Evolutionary conservation across 1,284 basidiomycete genomes (phyloP).

Genomic region (Puccinia triticina): DNA sequence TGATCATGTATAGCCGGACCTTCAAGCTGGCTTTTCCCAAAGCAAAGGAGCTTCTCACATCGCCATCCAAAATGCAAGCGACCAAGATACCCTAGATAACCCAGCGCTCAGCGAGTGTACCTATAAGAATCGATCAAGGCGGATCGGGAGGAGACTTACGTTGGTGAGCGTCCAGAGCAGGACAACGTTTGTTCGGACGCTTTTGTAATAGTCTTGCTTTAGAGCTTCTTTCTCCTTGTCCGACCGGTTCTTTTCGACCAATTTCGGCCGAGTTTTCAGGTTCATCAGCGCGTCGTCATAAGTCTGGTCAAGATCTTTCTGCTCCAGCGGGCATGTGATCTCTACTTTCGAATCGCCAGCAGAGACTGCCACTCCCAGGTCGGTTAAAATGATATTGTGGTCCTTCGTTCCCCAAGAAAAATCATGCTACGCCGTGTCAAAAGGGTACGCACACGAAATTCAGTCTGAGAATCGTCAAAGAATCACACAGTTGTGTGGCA

Average conservation of each 20-base stretch:
- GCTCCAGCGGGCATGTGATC: constrained; percentile 80
- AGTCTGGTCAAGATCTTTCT: constrained; percentile 81
- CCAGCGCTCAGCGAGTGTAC: constrained; percentile 52
- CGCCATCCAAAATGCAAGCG: constrained; percentile 72
- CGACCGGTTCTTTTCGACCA: constrained; percentile 58
- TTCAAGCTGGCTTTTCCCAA: constrained; percentile 48
- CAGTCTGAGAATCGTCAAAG: not conserved
- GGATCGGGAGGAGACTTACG: constrained; percentile 60
- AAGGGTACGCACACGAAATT: not conserved
- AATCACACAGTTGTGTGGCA: not conserved
- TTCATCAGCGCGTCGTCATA: constrained; percentile 88
- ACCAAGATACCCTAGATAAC: constrained; percentile 71
- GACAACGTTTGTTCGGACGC: constrained; percentile 86
- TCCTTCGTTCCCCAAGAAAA: constrained; percentile 62
- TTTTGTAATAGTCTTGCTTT: constrained; percentile 63
- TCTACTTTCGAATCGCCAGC: constrained; percentile 79
- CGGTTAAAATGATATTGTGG: constrained; percentile 57
- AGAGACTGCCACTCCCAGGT: constrained; percentile 62
- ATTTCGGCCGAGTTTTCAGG: constrained; percentile 69
- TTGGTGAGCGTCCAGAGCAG: constrained; percentile 83
- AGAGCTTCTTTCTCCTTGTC: constrained; percentile 58
- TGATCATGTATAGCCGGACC: constrained; percentile 42
- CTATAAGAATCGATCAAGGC: too few relatives aligned
- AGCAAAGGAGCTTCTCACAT: constrained; percentile 70
- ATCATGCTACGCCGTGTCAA: constrained; percentile 53